Conservation (phyloP, 1,139 yeast species). For the Candida labiduridarum region DNA sequence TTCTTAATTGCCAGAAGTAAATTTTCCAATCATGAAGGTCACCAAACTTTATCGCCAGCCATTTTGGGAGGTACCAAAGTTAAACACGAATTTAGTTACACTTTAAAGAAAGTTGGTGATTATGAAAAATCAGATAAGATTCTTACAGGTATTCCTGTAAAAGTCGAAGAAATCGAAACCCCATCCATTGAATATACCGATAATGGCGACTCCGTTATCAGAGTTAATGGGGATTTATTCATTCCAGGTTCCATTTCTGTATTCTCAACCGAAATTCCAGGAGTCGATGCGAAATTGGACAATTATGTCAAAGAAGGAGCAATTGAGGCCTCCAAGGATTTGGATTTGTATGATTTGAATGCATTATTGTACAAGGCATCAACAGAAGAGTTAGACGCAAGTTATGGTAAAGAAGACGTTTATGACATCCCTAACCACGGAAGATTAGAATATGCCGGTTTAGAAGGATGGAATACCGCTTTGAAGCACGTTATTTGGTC, state of each 20-base stretch:
- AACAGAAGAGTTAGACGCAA: slow-evolving; percentile 83
- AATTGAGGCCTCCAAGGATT: slow-evolving; percentile 61
- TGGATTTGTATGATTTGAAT: slow-evolving; percentile 72
- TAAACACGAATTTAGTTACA: slow-evolving; percentile 59
- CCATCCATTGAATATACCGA: slow-evolving; percentile 48
- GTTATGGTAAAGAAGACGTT: slow-evolving; percentile 70
- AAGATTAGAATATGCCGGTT: slow-evolving; percentile 77
- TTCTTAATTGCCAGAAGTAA: slow-evolving; percentile 86
- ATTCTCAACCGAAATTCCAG: slow-evolving; percentile 70
- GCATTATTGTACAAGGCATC: slow-evolving; percentile 77
- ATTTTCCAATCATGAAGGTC: slow-evolving; percentile 48
- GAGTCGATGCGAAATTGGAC: slow-evolving; percentile 56
- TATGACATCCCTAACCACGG: slow-evolving; percentile 79
- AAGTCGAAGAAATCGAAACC: slow-evolving; percentile 53
- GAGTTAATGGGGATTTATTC: slow-evolving; percentile 52
- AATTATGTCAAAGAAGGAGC: slow-evolving; percentile 72
- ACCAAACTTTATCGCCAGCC: slow-evolving; percentile 62
- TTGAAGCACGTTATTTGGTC: slow-evolving; percentile 61
- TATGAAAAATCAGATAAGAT: slow-evolving; percentile 40
- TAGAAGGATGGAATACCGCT: slow-evolving; percentile 89
- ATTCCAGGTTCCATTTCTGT: slow-evolving; percentile 93
- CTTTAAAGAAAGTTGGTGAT: slow-evolving; percentile 58
- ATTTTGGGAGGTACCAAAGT: slow-evolving; percentile 68
- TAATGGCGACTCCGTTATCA: slow-evolving; percentile 52
- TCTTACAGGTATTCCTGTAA: slow-evolving; percentile 65